Base-by-base conservation (phyloP, 192 early-diverging fungal species). In the Diversispora epigaea region DNA sequence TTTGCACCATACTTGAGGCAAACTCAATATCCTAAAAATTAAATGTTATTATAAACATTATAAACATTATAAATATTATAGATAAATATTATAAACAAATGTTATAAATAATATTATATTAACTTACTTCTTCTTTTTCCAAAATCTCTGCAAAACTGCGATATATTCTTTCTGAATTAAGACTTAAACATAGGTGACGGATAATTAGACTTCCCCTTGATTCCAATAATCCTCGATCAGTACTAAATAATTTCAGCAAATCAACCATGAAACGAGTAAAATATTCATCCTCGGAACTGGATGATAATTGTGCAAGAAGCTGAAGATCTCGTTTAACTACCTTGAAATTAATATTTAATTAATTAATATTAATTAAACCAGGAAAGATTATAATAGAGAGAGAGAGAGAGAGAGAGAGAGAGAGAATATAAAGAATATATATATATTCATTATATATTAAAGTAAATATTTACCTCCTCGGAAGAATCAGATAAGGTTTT, bases 1-100 rank as follows among this genome's bases (percentile, higher is more conserved):
- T 96, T 83, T 98, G 96, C 4, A 99, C 94, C 96, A 99, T 99
- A 3, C 90, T 93, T 69, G 91, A 92, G 6, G 95, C 92, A 86
- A 98, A 99, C 55, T 98, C 98, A 14, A 95, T 76, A 80, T 96
- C 93, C 86, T 91, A 66, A 32, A 46, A 50, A 49, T 40, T 57
- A 66, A 32, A 73, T n/a, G n/a, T n/a, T n/a, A n/a, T n/a, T n/a
- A 22, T 54, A 46, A 77, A 65, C 46, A 5, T 60, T 25, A 66
- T 22, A 54, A 15, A 22, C n/a, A n/a, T n/a, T n/a, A n/a, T 21
- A 10, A 17, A 74, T 45, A 63, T 55, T 47, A 43, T 39, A 43
- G 8, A 25, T 63, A 45, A 47, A 9, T 7, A 0, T 22, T 11
- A 47, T 9, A 10, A 41, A 43, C 55, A 50, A 47, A 22, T 4